Base-by-base conservation (phyloP, 1,139 yeast genomes). In the Scheffersomyces lignicola region DNA sequence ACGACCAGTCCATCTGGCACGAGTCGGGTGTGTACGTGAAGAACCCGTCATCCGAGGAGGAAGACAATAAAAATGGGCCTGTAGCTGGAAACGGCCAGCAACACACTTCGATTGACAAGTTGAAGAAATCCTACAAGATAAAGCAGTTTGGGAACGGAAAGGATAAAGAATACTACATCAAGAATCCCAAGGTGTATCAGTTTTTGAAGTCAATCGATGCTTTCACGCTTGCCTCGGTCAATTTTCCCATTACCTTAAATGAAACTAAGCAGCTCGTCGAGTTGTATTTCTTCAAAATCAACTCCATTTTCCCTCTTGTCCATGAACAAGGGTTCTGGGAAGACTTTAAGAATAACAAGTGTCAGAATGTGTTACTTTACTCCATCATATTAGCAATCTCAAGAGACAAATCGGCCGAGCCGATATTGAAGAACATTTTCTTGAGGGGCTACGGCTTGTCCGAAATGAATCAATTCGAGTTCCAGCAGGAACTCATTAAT, bases 241-340 rank as follows among this genome's bases (percentile, higher is more conserved):
- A 48, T 18, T 58, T 46, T 32, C 52, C 47, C 7, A 50, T 66
- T 21, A 40, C 47, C 8, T 31, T 39, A 7, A 38, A 40, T 4
- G 63, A 65, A 32, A 49, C 52, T 18, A 40, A 28, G 3, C 36
- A 47, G 33, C 43, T 66, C 23, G 30, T 62, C 4, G 51, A 56
- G 30, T 29, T 65, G 3, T 66, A 52, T 41, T 64, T 66, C 40
- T 48, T 42, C 38, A 62, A 64, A 36, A 39, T 65, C 20, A 65
- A 66, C 45, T 47, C 53, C n/a, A 44, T 65, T 3, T 58, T 65
- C 36, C 70, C 71, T 2, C 43, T 65, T 6, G 52, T 66, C 4
- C 52, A 55, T 25, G 64, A 55, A 32, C 22, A 35, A 12, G 35
- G 39, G 18, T 65, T 65, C 40, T 60, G 69, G 69, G 47, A 41